These are phyloP conservation scores for Bimuria novae-zelandiae DNA, from an alignment of 2,329 filamentous ascomycete species.

Conservation along the genomic window DNA sequence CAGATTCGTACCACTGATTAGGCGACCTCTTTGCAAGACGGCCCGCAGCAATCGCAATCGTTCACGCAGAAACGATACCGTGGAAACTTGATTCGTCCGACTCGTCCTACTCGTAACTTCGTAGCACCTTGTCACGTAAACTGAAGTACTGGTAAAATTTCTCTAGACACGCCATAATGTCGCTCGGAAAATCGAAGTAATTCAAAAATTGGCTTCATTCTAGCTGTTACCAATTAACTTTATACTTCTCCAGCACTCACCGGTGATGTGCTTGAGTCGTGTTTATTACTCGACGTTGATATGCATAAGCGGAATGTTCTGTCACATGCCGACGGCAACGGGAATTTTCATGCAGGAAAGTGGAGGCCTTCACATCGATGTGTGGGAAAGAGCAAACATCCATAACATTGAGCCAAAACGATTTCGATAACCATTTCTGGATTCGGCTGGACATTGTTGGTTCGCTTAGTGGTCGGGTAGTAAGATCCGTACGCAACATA, in stretches of 20 bases:
- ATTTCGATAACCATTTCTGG: slow-evolving; percentile 4
- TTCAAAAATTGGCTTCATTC: not conserved
- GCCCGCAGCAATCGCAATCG: no score
- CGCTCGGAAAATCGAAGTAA: not conserved
- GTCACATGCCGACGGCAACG: not conserved
- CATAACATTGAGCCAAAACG: not conserved
- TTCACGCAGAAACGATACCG: no score
- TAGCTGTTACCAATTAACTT: not conserved
- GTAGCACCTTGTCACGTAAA: not conserved
- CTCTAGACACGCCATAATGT: no score
- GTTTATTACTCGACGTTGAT: not conserved
- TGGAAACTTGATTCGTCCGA: no score
- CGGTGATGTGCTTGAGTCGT: not conserved
- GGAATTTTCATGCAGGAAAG: not conserved
- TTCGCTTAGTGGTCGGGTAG: slow-evolving; percentile 1
- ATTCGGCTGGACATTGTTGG: not conserved
- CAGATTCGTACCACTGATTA: no score
- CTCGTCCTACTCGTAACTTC: no score
- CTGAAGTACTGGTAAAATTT: not conserved
- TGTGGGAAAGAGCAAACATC: not conserved
- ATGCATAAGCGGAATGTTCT: not conserved
- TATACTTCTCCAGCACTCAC: not conserved
- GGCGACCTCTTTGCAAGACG: no score
- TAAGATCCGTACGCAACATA: slow-evolving; percentile 7
- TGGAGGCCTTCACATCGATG: not conserved